Evolutionary conservation across 345 rosid species (phyloP).

Genomic region (Rubroshorea leprosula): DNA sequence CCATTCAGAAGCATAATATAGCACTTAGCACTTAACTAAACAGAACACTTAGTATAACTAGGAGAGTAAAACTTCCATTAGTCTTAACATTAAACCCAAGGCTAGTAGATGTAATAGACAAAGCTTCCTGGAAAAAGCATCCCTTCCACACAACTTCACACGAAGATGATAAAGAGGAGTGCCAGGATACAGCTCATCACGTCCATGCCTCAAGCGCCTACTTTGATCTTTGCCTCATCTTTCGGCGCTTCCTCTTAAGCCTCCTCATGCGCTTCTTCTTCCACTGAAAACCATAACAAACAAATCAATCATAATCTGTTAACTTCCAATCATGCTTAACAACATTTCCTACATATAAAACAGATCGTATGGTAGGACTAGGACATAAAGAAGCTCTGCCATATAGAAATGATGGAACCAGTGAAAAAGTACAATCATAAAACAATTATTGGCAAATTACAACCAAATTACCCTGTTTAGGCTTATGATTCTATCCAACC

Average conservation of each 20-base stretch:
- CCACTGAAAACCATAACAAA: slow-evolving; percentile 47
- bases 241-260: slow-evolving; percentile 95
- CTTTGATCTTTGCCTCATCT: slow-evolving; percentile 99
- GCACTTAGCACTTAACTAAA: neutral
- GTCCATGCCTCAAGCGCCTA: slow-evolving; percentile 24
- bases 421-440: too few species aligned
- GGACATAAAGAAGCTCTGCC: too few species aligned
- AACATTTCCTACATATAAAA: too few species aligned
- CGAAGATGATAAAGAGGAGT: neutral
- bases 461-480: too few species aligned
- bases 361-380: too few species aligned
- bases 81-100: neutral
- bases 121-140: neutral
- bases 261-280: slow-evolving; percentile 99
- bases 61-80: too few species aligned
- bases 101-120: neutral
- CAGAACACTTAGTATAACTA: too few species aligned
- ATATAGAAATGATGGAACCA: too few species aligned
- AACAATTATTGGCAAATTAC: too few species aligned
- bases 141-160: neutral
- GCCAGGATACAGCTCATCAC: neutral
- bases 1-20: too few species aligned
- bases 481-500: too few species aligned
- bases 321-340: too few species aligned
- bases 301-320: neutral